Evolutionary conservation across 352 stramenopile species (phyloP).

Genomic region (Phytophthora idaei): DNA sequence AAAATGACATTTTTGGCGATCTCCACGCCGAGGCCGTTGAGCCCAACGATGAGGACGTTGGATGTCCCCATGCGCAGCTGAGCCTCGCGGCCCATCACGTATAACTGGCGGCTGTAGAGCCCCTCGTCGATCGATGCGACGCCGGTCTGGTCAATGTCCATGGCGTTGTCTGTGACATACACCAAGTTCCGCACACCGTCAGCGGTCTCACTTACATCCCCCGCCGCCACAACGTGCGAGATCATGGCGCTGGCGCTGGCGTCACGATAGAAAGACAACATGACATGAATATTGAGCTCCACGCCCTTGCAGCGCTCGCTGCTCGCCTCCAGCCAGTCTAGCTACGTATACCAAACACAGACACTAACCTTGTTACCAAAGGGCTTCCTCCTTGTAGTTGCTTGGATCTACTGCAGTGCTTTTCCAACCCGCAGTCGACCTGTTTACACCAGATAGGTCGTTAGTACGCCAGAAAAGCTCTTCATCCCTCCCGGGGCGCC

Average conservation of each 20-base stretch:
- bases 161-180: slow-evolving; percentile 70
- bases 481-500: background rate
- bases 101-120: slow-evolving; percentile 96
- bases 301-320: background rate
- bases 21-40: slow-evolving; percentile 96
- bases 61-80: slow-evolving; percentile 96
- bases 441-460: background rate
- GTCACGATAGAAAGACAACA: slow-evolving; percentile 19
- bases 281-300: slow-evolving; percentile 19
- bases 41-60: slow-evolving; percentile 95
- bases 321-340: background rate
- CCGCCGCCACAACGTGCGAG: slow-evolving; percentile 65
- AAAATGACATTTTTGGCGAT: slow-evolving; percentile 99
- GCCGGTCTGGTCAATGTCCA: slow-evolving; percentile 66
- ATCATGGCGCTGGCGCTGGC: slow-evolving; percentile 44
- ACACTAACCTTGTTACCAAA: slow-evolving; percentile 10
- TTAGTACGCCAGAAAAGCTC: background rate
- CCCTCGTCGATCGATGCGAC: slow-evolving; percentile 72
- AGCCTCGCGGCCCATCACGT: slow-evolving; percentile 99
- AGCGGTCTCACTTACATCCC: slow-evolving; percentile 75
- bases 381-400: background rate
- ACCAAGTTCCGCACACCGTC: slow-evolving; percentile 76
- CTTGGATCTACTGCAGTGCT: slow-evolving; percentile 3
- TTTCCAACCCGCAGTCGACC: slow-evolving; percentile 9
- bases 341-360: background rate